Evolutionary conservation across 164 flowering plant genomes (phyloP), one percentile per base, ranked within the genome.

Genomic region (Berberis thunbergii): DNA sequence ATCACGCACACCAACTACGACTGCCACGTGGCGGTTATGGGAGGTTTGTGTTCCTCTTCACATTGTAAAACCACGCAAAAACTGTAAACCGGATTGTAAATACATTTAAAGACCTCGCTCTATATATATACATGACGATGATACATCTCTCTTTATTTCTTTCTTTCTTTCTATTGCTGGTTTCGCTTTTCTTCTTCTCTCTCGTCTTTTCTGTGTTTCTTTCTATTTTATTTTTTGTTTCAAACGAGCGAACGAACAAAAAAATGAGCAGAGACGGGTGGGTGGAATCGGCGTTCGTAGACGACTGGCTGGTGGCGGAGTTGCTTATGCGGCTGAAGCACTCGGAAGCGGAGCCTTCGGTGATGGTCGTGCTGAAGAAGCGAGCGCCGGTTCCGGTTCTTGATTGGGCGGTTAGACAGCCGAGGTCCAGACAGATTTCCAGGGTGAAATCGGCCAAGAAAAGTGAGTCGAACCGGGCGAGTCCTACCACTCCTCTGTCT

Each of bases 401-500:
- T 13, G 62, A 60, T 6, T 84, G 89, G 89, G 83, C 74, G 8
- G 70, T 72, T 4, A 71, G 81, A 0, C 81, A 69, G 62, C 83
- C 80, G 6, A 75, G 89, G 42, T 75, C 86, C 50, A 78, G 68
- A 61, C 73, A 59, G 50, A 39, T 39, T 7, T 11, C 40, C n/a
- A 56, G 41, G 11, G 55, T 61, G 62, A 63, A 72, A 67, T 58
- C 76, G 56, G 59, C 62, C 63, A 70, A 71, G 59, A 76, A 72
- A 62, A 60, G 62, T 1, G 75, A 78, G 54, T 12, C 69, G 44
- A 55, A 71, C 3, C 69, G 82, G 3, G 79, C 68, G 11, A 84
- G 89, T 44, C 89, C 86, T 4, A 81, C 82, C 41, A 84, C 85
- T 54, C 89, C 89, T 45, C 85, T 84, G 3, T 81, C 89, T 1